These are phyloP conservation scores for Rhodotorula sp. DNA, from an alignment of 1,284 basidiomycete genomes.

Conservation along the genomic window DNA sequence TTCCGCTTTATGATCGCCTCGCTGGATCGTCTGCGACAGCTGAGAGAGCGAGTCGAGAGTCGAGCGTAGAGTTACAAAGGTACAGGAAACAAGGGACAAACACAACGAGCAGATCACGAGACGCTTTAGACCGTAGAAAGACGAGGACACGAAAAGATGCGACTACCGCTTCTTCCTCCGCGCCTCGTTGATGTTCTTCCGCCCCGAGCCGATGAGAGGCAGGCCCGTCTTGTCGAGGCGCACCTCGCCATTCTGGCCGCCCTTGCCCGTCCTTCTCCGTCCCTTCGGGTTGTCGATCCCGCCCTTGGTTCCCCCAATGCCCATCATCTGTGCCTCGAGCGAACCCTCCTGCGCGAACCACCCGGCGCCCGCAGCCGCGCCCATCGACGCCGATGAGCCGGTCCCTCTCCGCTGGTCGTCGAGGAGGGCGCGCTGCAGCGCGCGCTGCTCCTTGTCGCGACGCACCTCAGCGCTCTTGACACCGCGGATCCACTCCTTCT, in stretches of 20 bases:
- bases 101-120: no score
- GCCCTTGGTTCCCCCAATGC: constrained; percentile 63
- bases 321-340: constrained; percentile 85
- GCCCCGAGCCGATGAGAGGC: constrained; percentile 79
- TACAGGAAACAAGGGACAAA: no score
- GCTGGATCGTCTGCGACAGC: no score
- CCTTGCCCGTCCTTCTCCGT: constrained; percentile 66
- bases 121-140: no score
- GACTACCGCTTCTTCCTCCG: constrained; percentile 54
- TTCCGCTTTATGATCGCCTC: no score
- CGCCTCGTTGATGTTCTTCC: constrained; percentile 81
- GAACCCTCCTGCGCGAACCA: constrained; percentile 19
- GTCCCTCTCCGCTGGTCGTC: constrained; percentile 56
- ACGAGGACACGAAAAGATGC: background rate
- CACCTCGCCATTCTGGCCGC: constrained; percentile 58
- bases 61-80: no score
- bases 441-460: constrained; percentile 73
- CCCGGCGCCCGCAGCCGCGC: background rate
- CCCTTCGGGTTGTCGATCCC: constrained; percentile 73
- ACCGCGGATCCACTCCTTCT: constrained; percentile 78
- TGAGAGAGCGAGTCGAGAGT: no score
- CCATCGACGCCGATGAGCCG: constrained; percentile 19
- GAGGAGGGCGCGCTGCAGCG: constrained; percentile 62
- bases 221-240: constrained; percentile 57
- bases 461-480: constrained; percentile 71